phyloP scores from a whole-genome alignment of 1,139 yeast genomes.

The Nematodospora anomalae region DNA sequence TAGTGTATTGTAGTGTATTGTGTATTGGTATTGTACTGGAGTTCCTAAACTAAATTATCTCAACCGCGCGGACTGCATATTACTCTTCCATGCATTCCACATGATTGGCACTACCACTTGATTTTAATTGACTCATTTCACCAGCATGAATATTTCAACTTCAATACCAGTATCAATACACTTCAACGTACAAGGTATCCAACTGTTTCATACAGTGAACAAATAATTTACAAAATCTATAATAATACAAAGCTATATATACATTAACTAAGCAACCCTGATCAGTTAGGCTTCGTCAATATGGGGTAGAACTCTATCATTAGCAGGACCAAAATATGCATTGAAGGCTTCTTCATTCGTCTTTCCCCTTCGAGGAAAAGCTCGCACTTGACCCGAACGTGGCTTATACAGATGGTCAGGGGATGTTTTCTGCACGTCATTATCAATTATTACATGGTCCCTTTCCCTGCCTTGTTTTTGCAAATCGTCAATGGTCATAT shows the following conservation, averaged over 20 bases:
- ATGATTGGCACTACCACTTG: too few species aligned
- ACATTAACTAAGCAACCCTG: too few species aligned
- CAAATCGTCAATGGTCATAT: conserved; percentile 41
- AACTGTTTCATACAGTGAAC: too few species aligned
- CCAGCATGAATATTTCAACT: too few species aligned
- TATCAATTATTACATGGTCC: conserved; percentile 16
- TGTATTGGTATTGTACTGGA: too few species aligned
- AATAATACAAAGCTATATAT: too few species aligned
- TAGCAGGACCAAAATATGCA: conserved; percentile 4
- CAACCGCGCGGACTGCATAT: neutral
- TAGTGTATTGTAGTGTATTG: too few species aligned
- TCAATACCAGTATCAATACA: too few species aligned
- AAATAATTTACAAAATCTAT: too few species aligned
- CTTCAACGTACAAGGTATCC: too few species aligned
- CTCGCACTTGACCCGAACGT: conserved; percentile 1
- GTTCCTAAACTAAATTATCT: too few species aligned
- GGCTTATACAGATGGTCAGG: conserved; percentile 2
- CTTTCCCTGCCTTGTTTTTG: conserved; percentile 32
- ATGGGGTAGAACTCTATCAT: conserved; percentile 8
- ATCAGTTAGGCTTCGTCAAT: conserved; percentile 8
- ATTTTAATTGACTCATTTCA: too few species aligned
- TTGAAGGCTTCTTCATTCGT: conserved; percentile 5
- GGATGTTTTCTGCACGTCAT: conserved; percentile 11
- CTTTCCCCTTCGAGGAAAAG: conserved; percentile 3
- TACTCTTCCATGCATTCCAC: neutral